phyloP scores from a whole-genome alignment of 2,329 filamentous ascomycete genomes.

The Fonsecaea nubica region DNA sequence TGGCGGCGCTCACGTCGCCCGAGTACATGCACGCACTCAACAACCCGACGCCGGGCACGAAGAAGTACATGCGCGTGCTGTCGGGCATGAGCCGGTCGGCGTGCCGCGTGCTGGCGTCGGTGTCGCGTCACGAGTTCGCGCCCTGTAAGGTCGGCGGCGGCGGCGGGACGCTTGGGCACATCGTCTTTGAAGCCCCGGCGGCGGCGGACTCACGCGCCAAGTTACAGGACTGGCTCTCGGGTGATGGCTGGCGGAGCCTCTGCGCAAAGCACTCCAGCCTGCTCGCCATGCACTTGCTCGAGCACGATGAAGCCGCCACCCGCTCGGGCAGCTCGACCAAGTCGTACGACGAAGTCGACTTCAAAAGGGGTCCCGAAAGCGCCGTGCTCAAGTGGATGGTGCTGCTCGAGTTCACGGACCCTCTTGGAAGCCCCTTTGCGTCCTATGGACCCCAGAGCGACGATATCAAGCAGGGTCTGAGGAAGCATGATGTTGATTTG shows the following conservation, averaged over 20 bases:
- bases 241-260: background rate
- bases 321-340: slow-evolving; percentile 23
- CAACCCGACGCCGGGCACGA: slow-evolving; percentile 63
- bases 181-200: slow-evolving; percentile 14
- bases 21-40: slow-evolving; percentile 29
- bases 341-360: slow-evolving; percentile 25
- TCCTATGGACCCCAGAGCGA: slow-evolving; percentile 6
- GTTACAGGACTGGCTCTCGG: slow-evolving; percentile 6
- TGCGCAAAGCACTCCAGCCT: background rate
- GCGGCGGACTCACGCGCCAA: background rate
- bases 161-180: slow-evolving; percentile 21
- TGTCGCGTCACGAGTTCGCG: slow-evolving; percentile 18
- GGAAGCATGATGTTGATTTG: slow-evolving; percentile 9
- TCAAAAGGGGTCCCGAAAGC: background rate
- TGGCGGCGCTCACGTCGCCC: slow-evolving; percentile 20
- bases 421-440: slow-evolving; percentile 17
- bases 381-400: slow-evolving; percentile 17
- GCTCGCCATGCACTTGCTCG: slow-evolving; percentile 25
- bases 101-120: slow-evolving; percentile 19
- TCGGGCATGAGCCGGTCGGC: slow-evolving; percentile 25
- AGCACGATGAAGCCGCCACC: slow-evolving; percentile 21
- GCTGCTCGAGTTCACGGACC: slow-evolving; percentile 26
- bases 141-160: slow-evolving; percentile 1
- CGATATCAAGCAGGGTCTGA: slow-evolving; percentile 11
- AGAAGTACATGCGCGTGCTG: slow-evolving; percentile 68